These are phyloP conservation scores for Penicillium sp. DNA, from an alignment of 2,329 filamentous ascomycete species.

Conservation along the genomic window DNA sequence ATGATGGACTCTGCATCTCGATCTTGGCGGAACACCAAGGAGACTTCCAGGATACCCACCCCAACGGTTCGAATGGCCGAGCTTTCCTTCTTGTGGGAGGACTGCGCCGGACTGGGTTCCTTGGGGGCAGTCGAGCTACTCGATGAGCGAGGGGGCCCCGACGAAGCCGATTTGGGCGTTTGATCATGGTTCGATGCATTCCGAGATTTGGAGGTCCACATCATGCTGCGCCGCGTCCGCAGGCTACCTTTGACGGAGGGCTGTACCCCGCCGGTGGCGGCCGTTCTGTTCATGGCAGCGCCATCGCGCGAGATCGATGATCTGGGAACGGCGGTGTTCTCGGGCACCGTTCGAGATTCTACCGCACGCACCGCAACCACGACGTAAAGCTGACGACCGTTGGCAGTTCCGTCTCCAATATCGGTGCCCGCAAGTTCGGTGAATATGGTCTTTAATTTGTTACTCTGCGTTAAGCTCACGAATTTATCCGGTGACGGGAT, in stretches of 20 bases:
- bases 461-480: constrained; percentile 56
- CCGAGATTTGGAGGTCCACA: constrained; percentile 37
- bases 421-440: constrained; percentile 77
- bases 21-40: constrained; percentile 63
- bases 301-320: constrained; percentile 33
- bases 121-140: constrained; percentile 26
- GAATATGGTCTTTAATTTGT: constrained; percentile 77
- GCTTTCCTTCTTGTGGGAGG: constrained; percentile 26
- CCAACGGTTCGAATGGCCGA: constrained; percentile 63
- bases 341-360: constrained; percentile 38
- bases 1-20: constrained; percentile 71
- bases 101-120: constrained; percentile 18
- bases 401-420: constrained; percentile 54
- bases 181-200: constrained; percentile 27
- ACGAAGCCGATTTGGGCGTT: constrained; percentile 21
- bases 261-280: constrained; percentile 22
- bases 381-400: constrained; percentile 70
- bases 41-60: constrained; percentile 70
- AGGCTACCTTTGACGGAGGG: constrained; percentile 33
- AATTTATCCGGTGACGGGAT: constrained; percentile 69
- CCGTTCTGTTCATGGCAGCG: constrained; percentile 21
- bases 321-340: constrained; percentile 20
- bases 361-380: constrained; percentile 71
- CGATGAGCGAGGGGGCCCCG: constrained; percentile 28
- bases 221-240: constrained; percentile 40